These are phyloP conservation scores for Tylopilus cervinicoccineus DNA, from an alignment of 768 basidiomycete species.

Conservation along the genomic window DNA sequence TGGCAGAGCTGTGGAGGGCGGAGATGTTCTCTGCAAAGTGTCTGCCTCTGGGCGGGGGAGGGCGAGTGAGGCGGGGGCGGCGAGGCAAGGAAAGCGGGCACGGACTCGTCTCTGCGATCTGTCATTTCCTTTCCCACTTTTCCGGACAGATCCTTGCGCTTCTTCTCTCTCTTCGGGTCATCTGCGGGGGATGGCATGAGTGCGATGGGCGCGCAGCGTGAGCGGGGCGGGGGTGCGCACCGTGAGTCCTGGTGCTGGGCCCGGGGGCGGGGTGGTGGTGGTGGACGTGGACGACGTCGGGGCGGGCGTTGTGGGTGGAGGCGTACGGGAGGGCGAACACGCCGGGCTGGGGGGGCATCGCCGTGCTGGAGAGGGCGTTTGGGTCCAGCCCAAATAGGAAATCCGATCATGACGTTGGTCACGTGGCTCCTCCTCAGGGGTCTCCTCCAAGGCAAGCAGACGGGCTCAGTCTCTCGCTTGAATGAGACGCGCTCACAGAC, in stretches of 20 bases:
- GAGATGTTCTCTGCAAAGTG: slow-evolving; percentile 62
- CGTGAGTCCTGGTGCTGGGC: slow-evolving; percentile 40
- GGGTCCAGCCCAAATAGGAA: slow-evolving; percentile 18
- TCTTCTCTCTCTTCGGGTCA: slow-evolving; percentile 58
- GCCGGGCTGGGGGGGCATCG: slow-evolving; percentile 69
- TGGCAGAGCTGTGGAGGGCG: slow-evolving; percentile 52
- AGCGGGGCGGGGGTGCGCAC: slow-evolving; percentile 21
- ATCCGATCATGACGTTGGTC: slow-evolving; percentile 25
- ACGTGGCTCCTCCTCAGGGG: slow-evolving; percentile 8
- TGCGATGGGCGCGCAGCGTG: slow-evolving; percentile 25
- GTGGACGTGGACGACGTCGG: slow-evolving; percentile 36
- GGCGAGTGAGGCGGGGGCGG: slow-evolving; percentile 10
- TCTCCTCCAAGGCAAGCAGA: too few relatives aligned
- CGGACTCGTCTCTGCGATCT: slow-evolving; percentile 75
- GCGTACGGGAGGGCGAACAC: slow-evolving; percentile 61
- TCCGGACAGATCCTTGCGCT: slow-evolving; percentile 64
- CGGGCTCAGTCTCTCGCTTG: too few relatives aligned
- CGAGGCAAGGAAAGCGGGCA: slow-evolving; percentile 9
- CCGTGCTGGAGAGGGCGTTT: slow-evolving; percentile 6
- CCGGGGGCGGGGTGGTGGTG: slow-evolving; percentile 39
- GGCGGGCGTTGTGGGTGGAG: slow-evolving; percentile 41
- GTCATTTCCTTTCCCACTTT: slow-evolving; percentile 69
- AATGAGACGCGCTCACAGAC: too few relatives aligned
- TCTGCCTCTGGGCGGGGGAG: slow-evolving; percentile 41
- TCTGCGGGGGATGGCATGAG: slow-evolving; percentile 29